Percentiles rank a stretch among this genome's conserved stretches.
phyloP scores from a whole-genome alignment of 495 filamentous ascomycete species.

The Viridothelium virens region DNA sequence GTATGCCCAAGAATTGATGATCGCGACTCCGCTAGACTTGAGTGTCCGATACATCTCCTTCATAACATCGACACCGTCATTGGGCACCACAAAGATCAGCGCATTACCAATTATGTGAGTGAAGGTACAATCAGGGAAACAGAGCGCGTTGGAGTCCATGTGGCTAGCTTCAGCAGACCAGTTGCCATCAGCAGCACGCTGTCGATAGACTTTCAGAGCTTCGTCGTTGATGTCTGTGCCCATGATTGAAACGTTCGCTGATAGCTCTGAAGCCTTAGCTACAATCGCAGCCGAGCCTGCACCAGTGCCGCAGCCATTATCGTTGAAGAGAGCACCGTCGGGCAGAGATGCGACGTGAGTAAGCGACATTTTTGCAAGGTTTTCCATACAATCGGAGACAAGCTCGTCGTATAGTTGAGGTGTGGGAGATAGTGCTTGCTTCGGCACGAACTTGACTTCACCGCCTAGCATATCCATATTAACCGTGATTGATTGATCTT shows the following conservation, averaged over 20 bases:
- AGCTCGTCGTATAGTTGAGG: constrained; percentile 16
- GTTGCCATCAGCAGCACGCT: not conserved
- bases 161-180: constrained; percentile 15
- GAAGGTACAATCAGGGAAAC: constrained; percentile 12
- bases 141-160: constrained; percentile 1
- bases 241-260: not conserved
- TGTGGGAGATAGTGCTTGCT: constrained; percentile 15
- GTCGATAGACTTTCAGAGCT: constrained; percentile 14
- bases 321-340: constrained; percentile 5
- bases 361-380: constrained; percentile 8
- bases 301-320: constrained; percentile 17
- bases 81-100: constrained; percentile 10
- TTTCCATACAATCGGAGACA: constrained; percentile 16
- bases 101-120: constrained; percentile 14
- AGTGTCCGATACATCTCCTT: constrained; percentile 18
- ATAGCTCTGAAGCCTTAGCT: not conserved
- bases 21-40: not conserved
- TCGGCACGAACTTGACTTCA: constrained; percentile 7
- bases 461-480: constrained; percentile 14
- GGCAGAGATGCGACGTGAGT: not conserved
- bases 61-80: constrained; percentile 13
- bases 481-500: not conserved
- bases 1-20: constrained; percentile 17
- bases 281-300: constrained; percentile 12
- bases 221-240: constrained; percentile 15